Evolutionary conservation across 352 stramenopile species (phyloP), one percentile per base, ranked within the genome.

Genomic region (Globisporangium paroecandrum): DNA sequence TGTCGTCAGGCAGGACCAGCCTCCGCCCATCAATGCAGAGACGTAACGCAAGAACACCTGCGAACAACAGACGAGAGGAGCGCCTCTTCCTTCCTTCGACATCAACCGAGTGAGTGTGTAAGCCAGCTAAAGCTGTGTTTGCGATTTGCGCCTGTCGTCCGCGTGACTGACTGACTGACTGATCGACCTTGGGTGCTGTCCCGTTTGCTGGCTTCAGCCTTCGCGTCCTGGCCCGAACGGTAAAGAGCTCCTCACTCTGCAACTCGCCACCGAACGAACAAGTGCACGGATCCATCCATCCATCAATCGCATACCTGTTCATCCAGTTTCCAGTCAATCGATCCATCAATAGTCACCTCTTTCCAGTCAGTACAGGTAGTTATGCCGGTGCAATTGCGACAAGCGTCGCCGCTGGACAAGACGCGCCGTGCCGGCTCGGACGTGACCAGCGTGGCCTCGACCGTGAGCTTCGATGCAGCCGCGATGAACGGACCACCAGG

Each of bases 331-430:
- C 20, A 27, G 43, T 49, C 62, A 29, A 34, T 20, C 25, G 4
- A 46, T n/a, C 18, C 18, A 5, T 5, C 29, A n/a, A 60, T n/a
- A 49, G 8, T 22, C 18, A 22, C 7, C 15, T n/a, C 43, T n/a
- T 18, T 20, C 41, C 4, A 49, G 36, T 20, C 5, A 49, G 3
- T 32, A 32, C 27, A 32, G 5, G 3, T 7, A 8, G 15, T 9
- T 0, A 58, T 58, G 51, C 51, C 51, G 10, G 51, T 27, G 29
- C 62, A 66, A 22, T 29, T 60, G n/a, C 34, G 47, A 49, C 62
- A 66, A 41, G 43, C 49, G n/a, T 47, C 49, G 2, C 25, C 24
- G 49, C 29, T 58, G 22, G 43, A 46, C 34, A 46, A 55, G 29
- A 27, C 24, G 12, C 18, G 13, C 13, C 10, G n/a, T 36, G 13